Evolutionary conservation across 129 eudicot species (phyloP).

Genomic region (Oenanthe sinensis): DNA sequence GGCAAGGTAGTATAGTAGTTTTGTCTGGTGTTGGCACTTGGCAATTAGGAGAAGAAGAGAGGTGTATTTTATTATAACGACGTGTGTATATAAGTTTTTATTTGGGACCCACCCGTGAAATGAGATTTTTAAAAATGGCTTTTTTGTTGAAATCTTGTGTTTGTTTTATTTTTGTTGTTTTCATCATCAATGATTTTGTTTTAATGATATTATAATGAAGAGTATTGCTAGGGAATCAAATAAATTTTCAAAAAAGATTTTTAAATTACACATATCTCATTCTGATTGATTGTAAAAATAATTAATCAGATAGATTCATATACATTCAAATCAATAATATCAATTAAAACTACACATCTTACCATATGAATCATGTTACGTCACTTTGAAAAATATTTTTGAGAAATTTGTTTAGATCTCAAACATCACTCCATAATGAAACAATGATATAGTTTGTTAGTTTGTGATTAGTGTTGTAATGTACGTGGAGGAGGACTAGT

Average conservation of each 20-base stretch:
- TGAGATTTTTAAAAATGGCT: too few relatives aligned
- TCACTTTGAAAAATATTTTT: too few relatives aligned
- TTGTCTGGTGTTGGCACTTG: slow-evolving; percentile 6
- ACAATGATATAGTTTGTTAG: not conserved
- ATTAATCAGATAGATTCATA: too few relatives aligned
- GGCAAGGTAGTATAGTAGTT: not conserved
- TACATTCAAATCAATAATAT: too few relatives aligned
- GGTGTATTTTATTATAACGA: not conserved
- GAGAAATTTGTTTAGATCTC: too few relatives aligned
- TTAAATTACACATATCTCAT: too few relatives aligned
- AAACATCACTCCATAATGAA: too few relatives aligned
- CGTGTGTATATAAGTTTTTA: not conserved
- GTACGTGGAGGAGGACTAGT: slow-evolving; percentile 3
- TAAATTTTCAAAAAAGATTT: too few relatives aligned
- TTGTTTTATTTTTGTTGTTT: slow-evolving; percentile 4
- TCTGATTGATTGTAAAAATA: too few relatives aligned
- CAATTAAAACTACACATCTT: too few relatives aligned
- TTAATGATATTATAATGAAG: not conserved
- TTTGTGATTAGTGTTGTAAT: not conserved
- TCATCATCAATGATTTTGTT: slow-evolving; percentile 1
- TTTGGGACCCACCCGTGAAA: not conserved
- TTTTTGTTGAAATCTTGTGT: not conserved
- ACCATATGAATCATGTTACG: too few relatives aligned
- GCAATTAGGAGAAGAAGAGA: not conserved
- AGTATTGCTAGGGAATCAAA: too few relatives aligned